Percentiles rank a stretch among this genome's conserved stretches.
These are phyloP conservation scores for Paraglomus brasilianum DNA, from an alignment of 192 early-diverging fungal genomes.

Conservation along the genomic window DNA sequence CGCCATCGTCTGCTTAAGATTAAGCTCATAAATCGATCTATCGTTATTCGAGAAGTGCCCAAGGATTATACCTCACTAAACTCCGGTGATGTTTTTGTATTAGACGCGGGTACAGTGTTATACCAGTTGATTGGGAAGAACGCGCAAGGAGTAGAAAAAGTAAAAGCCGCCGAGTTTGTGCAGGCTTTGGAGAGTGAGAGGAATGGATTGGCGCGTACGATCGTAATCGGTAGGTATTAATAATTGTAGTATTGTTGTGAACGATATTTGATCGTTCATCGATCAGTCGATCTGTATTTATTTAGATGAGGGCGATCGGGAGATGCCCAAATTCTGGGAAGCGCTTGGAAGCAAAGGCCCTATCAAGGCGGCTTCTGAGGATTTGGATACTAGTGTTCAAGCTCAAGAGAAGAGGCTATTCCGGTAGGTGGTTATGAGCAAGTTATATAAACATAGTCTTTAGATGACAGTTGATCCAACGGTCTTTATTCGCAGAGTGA, in stretches of 20 bases:
- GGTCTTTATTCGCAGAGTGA: conserved; percentile 26
- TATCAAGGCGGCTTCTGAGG: conserved; percentile 52
- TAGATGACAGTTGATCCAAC: background rate
- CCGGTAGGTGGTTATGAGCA: conserved; percentile 33
- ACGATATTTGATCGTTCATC: conserved; percentile 4
- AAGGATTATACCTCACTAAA: conserved; percentile 53
- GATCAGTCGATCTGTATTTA: background rate
- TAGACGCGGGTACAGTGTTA: conserved; percentile 66
- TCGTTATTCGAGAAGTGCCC: conserved; percentile 64
- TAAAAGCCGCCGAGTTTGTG: conserved; percentile 67
- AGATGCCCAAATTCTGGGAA: conserved; percentile 59
- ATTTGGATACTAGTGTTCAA: conserved; percentile 35
- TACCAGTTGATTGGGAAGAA: conserved; percentile 70
- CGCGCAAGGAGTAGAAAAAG: conserved; percentile 62
- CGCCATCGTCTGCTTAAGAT: conserved; percentile 58
- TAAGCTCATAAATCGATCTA: conserved; percentile 44
- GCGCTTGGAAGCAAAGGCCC: conserved; percentile 63
- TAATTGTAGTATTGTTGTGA: background rate
- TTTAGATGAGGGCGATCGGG: conserved; percentile 60
- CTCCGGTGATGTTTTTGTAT: conserved; percentile 72
- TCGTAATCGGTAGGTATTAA: conserved; percentile 59
- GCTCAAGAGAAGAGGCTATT: conserved; percentile 48
- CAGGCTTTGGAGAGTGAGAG: conserved; percentile 61
- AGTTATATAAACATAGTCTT: background rate
- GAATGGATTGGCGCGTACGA: conserved; percentile 53